Evolutionary conservation across 2,329 filamentous ascomycete genomes (phyloP).

Genomic region (Xylariaceae sp.): DNA sequence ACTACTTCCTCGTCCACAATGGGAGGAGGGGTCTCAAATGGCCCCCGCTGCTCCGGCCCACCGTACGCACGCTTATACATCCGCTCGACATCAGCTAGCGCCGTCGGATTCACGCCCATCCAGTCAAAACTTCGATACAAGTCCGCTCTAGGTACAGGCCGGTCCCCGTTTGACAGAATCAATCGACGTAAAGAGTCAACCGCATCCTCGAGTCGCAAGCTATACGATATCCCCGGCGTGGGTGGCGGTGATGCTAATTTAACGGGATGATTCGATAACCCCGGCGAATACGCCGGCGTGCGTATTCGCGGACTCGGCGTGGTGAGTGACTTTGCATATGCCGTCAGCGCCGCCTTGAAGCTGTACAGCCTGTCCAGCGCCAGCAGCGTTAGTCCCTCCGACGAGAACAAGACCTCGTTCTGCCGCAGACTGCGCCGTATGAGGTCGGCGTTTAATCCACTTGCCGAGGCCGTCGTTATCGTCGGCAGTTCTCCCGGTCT

Average conservation of each 20-base stretch:
- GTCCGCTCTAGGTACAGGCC: slow-evolving; percentile 45
- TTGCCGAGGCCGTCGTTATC: slow-evolving; percentile 39
- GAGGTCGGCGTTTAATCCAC: slow-evolving; percentile 46
- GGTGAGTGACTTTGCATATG: slow-evolving; percentile 44
- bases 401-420: slow-evolving; percentile 56
- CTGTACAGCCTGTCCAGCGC: slow-evolving; percentile 59
- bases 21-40: slow-evolving; percentile 38
- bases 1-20: slow-evolving; percentile 4
- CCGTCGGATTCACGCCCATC: slow-evolving; percentile 46
- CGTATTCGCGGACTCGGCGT: slow-evolving; percentile 12
- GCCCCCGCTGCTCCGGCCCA: slow-evolving; percentile 41
- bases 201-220: slow-evolving; percentile 49
- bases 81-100: slow-evolving; percentile 49
- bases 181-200: slow-evolving; percentile 59
- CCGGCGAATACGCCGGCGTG: slow-evolving; percentile 29
- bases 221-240: slow-evolving; percentile 9
- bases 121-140: slow-evolving; percentile 53
- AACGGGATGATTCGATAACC: slow-evolving; percentile 21
- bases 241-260: slow-evolving; percentile 9
- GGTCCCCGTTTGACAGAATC: slow-evolving; percentile 50
- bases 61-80: slow-evolving; percentile 56
- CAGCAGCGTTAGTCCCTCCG: slow-evolving; percentile 54
- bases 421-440: slow-evolving; percentile 53
- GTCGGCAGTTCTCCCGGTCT: slow-evolving; percentile 35
- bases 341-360: slow-evolving; percentile 56